These are phyloP conservation scores for Fusarium vanettenii DNA, from an alignment of 2,329 filamentous ascomycete genomes.

Conservation along the genomic window DNA sequence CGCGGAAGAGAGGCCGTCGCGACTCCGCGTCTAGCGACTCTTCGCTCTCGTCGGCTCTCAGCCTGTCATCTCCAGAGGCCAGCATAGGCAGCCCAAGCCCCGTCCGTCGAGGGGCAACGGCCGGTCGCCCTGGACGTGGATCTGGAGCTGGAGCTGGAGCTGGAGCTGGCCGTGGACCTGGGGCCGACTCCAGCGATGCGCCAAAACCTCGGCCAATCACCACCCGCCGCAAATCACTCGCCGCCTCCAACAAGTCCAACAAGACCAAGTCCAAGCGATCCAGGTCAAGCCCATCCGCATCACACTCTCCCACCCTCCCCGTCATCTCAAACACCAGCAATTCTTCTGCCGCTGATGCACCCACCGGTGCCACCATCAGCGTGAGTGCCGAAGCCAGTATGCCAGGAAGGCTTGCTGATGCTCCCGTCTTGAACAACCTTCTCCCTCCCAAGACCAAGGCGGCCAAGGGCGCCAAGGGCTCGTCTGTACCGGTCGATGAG, in stretches of 20 bases:
- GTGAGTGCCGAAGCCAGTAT: slow-evolving; percentile 50
- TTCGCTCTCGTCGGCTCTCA: slow-evolving; percentile 55
- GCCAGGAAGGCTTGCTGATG: slow-evolving; percentile 53
- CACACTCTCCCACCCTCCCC: slow-evolving; percentile 44
- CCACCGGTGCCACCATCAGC: slow-evolving; percentile 40
- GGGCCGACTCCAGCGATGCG: slow-evolving; percentile 49
- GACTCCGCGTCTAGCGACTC: slow-evolving; percentile 56
- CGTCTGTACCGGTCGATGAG: slow-evolving; percentile 45
- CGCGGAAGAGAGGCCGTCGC: slow-evolving; percentile 49
- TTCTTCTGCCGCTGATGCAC: slow-evolving; percentile 32
- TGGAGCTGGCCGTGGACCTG: slow-evolving; percentile 37
- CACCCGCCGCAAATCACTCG: slow-evolving; percentile 53
- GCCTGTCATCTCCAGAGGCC: slow-evolving; percentile 53
- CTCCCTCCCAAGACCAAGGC: slow-evolving; percentile 44
- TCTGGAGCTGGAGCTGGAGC: slow-evolving; percentile 41
- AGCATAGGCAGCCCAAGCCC: slow-evolving; percentile 46
- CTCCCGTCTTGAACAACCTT: slow-evolving; percentile 49
- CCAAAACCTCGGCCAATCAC: slow-evolving; percentile 55
- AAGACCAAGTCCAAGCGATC: slow-evolving; percentile 48
- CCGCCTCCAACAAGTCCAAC: slow-evolving; percentile 18
- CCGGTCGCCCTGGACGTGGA: slow-evolving; percentile 33
- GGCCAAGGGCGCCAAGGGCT: slow-evolving; percentile 45
- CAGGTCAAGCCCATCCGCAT: slow-evolving; percentile 52
- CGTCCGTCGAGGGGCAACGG: slow-evolving; percentile 41
- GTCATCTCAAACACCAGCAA: slow-evolving; percentile 28